These are phyloP conservation scores for Fusarium phyllophilum DNA, from an alignment of 2,329 filamentous ascomycete genomes.

Conservation along the genomic window DNA sequence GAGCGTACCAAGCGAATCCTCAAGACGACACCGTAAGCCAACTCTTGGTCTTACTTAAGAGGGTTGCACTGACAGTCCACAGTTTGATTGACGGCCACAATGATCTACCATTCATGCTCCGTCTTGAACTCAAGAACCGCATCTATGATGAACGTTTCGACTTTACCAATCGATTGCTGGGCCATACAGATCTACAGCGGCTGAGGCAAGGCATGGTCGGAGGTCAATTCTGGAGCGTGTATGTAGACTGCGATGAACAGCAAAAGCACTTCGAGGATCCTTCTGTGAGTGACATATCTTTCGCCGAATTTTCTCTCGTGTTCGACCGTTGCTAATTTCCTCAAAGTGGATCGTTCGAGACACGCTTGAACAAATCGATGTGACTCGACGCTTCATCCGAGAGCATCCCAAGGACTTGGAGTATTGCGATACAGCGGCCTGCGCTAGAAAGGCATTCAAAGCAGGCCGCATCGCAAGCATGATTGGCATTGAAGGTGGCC, in stretches of 20 bases:
- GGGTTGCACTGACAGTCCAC: not conserved
- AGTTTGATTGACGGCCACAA: conserved; percentile 48
- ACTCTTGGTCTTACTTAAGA: not conserved
- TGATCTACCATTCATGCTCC: conserved; percentile 45
- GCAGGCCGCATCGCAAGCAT: conserved; percentile 49
- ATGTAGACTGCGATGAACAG: conserved; percentile 39
- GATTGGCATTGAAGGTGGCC: conserved; percentile 52
- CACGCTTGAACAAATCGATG: conserved; percentile 49
- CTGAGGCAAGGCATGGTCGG: conserved; percentile 46
- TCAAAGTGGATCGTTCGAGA: conserved; percentile 27
- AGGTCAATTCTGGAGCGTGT: conserved; percentile 47
- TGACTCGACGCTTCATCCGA: conserved; percentile 45
- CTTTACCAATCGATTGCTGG: conserved; percentile 30
- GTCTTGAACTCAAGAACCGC: conserved; percentile 45
- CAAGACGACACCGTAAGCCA: conserved; percentile 16
- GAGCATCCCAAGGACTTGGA: conserved; percentile 39
- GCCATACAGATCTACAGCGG: conserved; percentile 44
- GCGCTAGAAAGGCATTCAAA: conserved; percentile 45
- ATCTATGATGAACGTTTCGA: conserved; percentile 29
- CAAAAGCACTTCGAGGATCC: conserved; percentile 43
- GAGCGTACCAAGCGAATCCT: conserved; percentile 27
- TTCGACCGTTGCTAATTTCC: not conserved
- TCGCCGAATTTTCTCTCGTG: not conserved
- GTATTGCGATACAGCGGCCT: conserved; percentile 43
- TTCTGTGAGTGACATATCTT: conserved; percentile 19